Percentiles rank a stretch among this genome's conserved stretches.
These are phyloP conservation scores for Davidsoniella eucalypti DNA, from an alignment of 2,329 filamentous ascomycete genomes.

Conservation along the genomic window DNA sequence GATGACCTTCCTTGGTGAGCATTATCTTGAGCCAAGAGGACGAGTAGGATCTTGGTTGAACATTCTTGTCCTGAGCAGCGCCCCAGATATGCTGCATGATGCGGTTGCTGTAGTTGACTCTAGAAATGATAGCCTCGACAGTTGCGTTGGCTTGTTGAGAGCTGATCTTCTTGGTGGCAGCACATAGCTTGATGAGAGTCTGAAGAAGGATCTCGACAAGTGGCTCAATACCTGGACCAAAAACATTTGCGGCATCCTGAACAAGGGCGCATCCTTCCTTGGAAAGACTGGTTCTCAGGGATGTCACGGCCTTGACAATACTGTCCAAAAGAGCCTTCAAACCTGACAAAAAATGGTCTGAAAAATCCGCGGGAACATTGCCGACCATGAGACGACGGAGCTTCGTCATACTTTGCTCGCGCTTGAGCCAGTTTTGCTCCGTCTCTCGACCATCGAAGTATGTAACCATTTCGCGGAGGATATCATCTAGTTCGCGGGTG, in stretches of 20 bases:
- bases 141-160: conserved; percentile 69
- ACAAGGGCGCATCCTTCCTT: conserved; percentile 72
- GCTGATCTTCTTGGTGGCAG: conserved; percentile 80
- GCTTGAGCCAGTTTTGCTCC: conserved; percentile 77
- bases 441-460: conserved; percentile 78
- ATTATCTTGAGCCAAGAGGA: conserved; percentile 73
- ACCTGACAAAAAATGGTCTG: conserved; percentile 49
- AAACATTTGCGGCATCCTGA: conserved; percentile 64
- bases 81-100: conserved; percentile 72
- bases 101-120: conserved; percentile 62
- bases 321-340: conserved; percentile 68
- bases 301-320: conserved; percentile 70
- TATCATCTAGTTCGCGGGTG: conserved; percentile 72
- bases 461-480: conserved; percentile 63
- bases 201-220: conserved; percentile 86
- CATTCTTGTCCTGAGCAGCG: conserved; percentile 85
- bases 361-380: conserved; percentile 65
- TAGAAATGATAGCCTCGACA: conserved; percentile 64
- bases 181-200: conserved; percentile 75
- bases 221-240: conserved; percentile 65
- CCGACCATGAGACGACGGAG: conserved; percentile 66
- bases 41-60: conserved; percentile 65
- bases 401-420: conserved; percentile 66
- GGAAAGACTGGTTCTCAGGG: conserved; percentile 75
- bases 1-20: conserved; percentile 56